Evolutionary conservation across 2,329 filamentous ascomycete genomes (phyloP).

Genomic region (Colletotrichum acutatum): DNA sequence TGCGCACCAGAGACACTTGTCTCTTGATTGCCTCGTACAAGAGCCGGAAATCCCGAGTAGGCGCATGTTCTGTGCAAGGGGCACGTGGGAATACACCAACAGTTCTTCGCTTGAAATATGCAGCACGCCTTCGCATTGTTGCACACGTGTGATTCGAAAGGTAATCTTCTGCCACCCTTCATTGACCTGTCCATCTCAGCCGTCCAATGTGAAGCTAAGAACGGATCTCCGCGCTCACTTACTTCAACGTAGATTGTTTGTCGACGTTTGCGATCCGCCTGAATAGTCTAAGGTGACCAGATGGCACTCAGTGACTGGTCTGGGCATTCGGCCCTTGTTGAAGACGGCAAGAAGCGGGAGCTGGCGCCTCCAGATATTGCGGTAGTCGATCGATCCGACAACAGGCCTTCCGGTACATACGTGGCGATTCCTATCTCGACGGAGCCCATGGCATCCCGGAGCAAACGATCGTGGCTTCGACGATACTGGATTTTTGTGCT

Average conservation of each 20-base stretch:
- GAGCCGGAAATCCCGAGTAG: background rate
- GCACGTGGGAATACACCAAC: background rate
- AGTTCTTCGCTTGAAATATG: background rate
- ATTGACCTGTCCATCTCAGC: background rate
- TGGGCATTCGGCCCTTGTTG: background rate
- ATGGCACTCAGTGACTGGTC: conserved; percentile 11
- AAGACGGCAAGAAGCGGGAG: background rate
- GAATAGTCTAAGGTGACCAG: background rate
- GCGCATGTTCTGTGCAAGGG: background rate
- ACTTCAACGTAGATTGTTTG: background rate
- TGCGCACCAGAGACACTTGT: background rate
- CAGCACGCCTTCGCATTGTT: background rate
- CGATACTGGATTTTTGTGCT: conserved; percentile 30
- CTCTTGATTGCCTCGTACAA: background rate
- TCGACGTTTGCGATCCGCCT: background rate
- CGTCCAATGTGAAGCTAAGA: background rate
- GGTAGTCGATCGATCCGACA: background rate
- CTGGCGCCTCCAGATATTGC: background rate
- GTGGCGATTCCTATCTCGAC: conserved; percentile 23
- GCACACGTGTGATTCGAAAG: background rate
- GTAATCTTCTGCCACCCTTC: background rate
- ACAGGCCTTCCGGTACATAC: conserved; percentile 16
- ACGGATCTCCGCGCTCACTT: background rate
- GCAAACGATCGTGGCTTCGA: conserved; percentile 10
- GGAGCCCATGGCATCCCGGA: background rate